These are phyloP conservation scores for Candida ponderosae DNA, from an alignment of 805 yeast genomes.

Conservation along the genomic window DNA sequence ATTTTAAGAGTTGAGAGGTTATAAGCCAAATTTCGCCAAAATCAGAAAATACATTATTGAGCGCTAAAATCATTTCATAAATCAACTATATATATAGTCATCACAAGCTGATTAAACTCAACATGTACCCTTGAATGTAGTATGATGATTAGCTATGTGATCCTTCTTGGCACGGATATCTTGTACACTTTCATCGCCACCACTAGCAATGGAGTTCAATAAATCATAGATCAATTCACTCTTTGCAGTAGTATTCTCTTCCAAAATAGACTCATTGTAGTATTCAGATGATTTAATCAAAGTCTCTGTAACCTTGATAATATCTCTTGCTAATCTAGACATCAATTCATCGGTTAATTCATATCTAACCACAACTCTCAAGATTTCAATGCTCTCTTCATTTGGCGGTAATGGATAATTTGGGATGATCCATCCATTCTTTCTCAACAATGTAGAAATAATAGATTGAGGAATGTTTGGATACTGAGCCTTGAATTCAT, in stretches of 20 bases:
- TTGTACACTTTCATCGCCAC: constrained; percentile 36
- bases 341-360: constrained; percentile 55
- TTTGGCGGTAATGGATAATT: constrained; percentile 73
- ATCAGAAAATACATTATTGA: no score
- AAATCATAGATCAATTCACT: constrained; percentile 35
- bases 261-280: constrained; percentile 9
- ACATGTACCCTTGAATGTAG: constrained; percentile 22
- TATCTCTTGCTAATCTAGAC: constrained; percentile 57
- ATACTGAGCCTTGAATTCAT: constrained; percentile 45
- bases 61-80: no score
- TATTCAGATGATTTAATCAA: constrained; percentile 39
- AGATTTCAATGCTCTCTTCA: constrained; percentile 55
- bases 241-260: constrained; percentile 12
- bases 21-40: no score
- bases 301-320: constrained; percentile 43
- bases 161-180: constrained; percentile 8
- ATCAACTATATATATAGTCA: no score
- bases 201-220: constrained; percentile 47
- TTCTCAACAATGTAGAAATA: constrained; percentile 64
- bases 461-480: constrained; percentile 82
- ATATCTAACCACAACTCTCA: constrained; percentile 77
- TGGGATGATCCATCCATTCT: constrained; percentile 82
- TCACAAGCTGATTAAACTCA: constrained; percentile 1
- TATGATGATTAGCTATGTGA: constrained; percentile 16
- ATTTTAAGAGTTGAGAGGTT: no score